Evolutionary conservation across 2,329 filamentous ascomycete species (phyloP).

Genomic region (Graphilbum fragrans): DNA sequence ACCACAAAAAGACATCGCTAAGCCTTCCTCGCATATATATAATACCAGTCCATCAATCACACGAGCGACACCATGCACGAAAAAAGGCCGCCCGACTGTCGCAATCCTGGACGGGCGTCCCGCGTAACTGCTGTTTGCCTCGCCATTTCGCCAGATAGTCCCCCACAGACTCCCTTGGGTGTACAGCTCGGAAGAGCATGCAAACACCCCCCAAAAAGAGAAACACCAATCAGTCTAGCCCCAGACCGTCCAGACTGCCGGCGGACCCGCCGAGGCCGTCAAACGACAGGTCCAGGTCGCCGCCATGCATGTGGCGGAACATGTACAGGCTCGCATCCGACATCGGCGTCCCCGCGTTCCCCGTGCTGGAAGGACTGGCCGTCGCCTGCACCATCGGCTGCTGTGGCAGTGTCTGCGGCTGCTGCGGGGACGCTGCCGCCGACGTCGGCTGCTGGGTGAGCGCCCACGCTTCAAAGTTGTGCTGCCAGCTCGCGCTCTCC

Average conservation of each 20-base stretch:
- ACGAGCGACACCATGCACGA: no score
- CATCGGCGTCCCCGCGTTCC: conserved; percentile 1
- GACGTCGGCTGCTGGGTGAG: conserved; percentile 14
- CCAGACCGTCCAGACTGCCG: conserved; percentile 12
- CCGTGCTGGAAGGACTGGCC: neutral
- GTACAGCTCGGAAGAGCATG: no score
- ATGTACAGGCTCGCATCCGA: conserved; percentile 4
- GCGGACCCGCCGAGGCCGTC: conserved; percentile 14
- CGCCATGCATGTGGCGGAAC: neutral
- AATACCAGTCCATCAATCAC: no score
- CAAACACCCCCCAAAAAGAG: neutral
- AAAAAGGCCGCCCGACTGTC: no score
- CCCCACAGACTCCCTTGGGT: no score
- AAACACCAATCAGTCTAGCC: neutral
- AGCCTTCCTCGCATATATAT: no score
- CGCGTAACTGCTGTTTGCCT: no score
- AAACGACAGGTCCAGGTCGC: conserved; percentile 10
- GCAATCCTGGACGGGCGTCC: no score
- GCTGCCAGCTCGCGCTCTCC: conserved; percentile 45
- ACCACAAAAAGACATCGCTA: no score
- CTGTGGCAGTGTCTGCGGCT: neutral
- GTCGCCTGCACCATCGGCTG: neutral
- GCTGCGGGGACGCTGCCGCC: neutral
- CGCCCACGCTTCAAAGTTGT: conserved; percentile 43
- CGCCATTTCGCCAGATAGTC: no score